Evolutionary conservation across 129 eudicot species (phyloP), one percentile per base, ranked within the genome.

Genomic region (Cynara cardunculus): DNA sequence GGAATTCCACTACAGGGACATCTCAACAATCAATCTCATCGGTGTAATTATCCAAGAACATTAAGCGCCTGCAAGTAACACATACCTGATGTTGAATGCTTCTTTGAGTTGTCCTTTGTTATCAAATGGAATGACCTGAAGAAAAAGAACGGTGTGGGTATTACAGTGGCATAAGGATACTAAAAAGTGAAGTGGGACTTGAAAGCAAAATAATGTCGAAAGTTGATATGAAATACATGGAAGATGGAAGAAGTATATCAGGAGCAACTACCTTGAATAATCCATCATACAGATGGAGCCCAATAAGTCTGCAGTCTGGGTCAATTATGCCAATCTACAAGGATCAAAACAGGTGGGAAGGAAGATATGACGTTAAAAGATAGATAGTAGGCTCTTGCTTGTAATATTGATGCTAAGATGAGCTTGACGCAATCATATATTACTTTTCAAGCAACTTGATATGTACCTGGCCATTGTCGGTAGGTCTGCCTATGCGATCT

Each of bases 261-360:
- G 71, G 27, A 71, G 16, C 35, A 78, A 73, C 27, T 83, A 95
- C 99, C 97, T 95, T 95, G 66, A 95, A 95, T 77, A 95, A 80
- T 44, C 97, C 99, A 84, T 95, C 99, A 80, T 95, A 95, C 64
- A 95, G 76, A 84, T 95, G 99, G 70, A 95, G 97, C 44, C 99
- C 99, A 85, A 95, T 92, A 75, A 95, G 85, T 87, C 99, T 95
- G 89, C 99, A 95, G 71, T 95, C 97, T 18, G 99, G 99, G 85
- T 95, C 99, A 76, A 95, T 89, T 80, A 95, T 92, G 77, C 99
- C 99, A 21, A 92, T 95, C 99, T 95, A 83, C 83, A 84, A 84
- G 73, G 11, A 28, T 30, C 46, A 73, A 83, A 83, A 71, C 53
- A n/a, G n/a, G 59, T 24, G 24, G 73, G n/a, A 35, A 35, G 21